These are phyloP conservation scores for Mycena maculata DNA, from an alignment of 768 basidiomycete species.

Conservation along the genomic window DNA sequence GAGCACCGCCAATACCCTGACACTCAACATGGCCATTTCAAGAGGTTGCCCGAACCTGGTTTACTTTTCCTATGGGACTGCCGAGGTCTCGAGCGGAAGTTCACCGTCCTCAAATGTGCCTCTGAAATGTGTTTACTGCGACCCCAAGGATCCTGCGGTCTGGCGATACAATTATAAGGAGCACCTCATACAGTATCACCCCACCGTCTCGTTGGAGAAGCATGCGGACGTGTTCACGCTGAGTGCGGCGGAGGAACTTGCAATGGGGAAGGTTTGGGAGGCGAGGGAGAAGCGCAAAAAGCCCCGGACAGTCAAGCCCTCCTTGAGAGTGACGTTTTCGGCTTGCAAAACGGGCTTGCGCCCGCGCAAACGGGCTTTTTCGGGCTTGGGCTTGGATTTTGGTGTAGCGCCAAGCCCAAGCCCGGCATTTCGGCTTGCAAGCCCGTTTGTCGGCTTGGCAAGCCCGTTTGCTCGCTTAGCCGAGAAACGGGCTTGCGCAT, in stretches of 20 bases:
- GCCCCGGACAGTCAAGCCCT: too few relatives aligned
- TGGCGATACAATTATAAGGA: neutral
- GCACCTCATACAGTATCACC: neutral
- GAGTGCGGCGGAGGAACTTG: neutral
- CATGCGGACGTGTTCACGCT: neutral
- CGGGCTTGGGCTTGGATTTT: too few relatives aligned
- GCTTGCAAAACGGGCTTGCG: too few relatives aligned
- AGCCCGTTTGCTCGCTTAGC: too few relatives aligned
- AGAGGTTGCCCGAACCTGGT: too few relatives aligned
- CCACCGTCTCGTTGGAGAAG: neutral
- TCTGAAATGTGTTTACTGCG: neutral
- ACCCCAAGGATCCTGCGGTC: neutral
- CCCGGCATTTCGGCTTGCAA: too few relatives aligned
- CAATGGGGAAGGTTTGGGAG: neutral
- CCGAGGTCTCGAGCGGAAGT: neutral
- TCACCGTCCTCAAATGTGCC: slow-evolving; percentile 6
- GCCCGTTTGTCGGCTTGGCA: too few relatives aligned
- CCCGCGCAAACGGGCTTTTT: too few relatives aligned
- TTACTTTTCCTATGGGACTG: neutral
- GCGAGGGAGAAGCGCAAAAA: neutral
- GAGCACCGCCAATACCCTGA: neutral
- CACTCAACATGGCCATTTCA: neutral
- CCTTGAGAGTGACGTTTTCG: too few relatives aligned
- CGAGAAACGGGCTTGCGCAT: too few relatives aligned
- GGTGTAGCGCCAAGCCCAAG: too few relatives aligned